A percentile compares a stretch with the other conserved stretches of the same genome.
Evolutionary conservation across 768 basidiomycete species (phyloP).

Genomic region (Mycena crocata): DNA sequence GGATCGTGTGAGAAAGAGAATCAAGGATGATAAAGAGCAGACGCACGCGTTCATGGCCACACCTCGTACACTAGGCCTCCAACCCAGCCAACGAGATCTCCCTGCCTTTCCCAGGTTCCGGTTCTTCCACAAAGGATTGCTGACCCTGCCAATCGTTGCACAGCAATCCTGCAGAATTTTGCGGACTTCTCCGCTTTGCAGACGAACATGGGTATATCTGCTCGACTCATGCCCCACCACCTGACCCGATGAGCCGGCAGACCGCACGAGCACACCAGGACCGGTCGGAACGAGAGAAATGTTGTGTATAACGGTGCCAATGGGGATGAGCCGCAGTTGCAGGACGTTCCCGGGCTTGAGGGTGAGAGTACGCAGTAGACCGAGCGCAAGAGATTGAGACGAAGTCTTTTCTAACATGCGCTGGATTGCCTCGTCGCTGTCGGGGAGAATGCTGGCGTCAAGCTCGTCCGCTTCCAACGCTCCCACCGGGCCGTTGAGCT

Average conservation of each 20-base stretch:
- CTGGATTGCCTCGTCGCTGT: constrained; percentile 37
- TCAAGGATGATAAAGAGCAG: constrained; percentile 14
- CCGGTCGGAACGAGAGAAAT: constrained; percentile 82
- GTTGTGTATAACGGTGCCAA: constrained; percentile 91
- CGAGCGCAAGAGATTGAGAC: constrained; percentile 78
- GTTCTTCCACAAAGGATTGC: constrained; percentile 91
- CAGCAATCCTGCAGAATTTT: constrained; percentile 83
- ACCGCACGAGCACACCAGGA: constrained; percentile 85
- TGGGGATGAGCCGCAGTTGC: constrained; percentile 89
- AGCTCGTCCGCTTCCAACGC: constrained; percentile 30
- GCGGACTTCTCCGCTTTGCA: constrained; percentile 94
- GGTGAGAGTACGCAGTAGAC: constrained; percentile 85
- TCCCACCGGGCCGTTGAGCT: constrained; percentile 31
- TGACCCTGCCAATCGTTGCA: constrained; percentile 92
- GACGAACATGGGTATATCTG: constrained; percentile 82
- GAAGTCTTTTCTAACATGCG: constrained; percentile 47
- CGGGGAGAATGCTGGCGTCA: constrained; percentile 28
- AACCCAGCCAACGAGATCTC: constrained; percentile 86
- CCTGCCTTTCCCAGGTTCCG: constrained; percentile 93
- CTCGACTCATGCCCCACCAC: constrained; percentile 82
- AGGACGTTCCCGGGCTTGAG: constrained; percentile 94
- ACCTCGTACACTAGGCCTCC: constrained; percentile 89
- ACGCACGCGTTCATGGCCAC: constrained; percentile 96
- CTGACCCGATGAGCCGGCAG: constrained; percentile 89
- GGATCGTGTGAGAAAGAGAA: constrained; percentile 5